Base-by-base conservation (phyloP, 768 basidiomycete species). In the Polyporus arcularius region DNA sequence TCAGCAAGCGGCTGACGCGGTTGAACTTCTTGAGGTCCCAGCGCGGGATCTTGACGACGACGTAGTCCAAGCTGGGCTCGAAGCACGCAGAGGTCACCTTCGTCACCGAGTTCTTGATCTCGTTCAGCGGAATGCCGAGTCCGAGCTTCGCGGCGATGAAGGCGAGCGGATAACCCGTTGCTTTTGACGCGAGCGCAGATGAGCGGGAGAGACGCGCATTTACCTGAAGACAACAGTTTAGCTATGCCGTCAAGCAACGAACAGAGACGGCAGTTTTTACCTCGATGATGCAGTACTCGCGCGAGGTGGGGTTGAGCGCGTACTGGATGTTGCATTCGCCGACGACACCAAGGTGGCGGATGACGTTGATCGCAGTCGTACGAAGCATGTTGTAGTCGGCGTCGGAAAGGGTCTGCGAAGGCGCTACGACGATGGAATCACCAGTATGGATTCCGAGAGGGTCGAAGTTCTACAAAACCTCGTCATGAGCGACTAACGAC, bases 241-340 rank as follows among this genome's bases (percentile, higher is more conserved):
- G 26, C 21, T 3, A n/a, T 4, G 12, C 4, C 3, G n/a, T 26
- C 12, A 2, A 6, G 28, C 28, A 11, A 48, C 28, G 4, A 6
- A 26, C 21, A 26, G 1, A 26, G 21, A 26, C 21, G 21, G 21
- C 21, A 1, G 21, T 1, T 26, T 26, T 26, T 58, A 90, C 91
- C 80, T 99, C 96, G 74, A 99, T 98, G 71, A 98, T 98, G 74
- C 97, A 98, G 73, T 98, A 99, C 71, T 98, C 94, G 70, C 92
- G 90, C 26, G 96, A 98, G 53, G 80, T 82, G 1, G 97, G 96
- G 75, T 98, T 98, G 68, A 99, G 83, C 3, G 96, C 97, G 70
- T 98, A 98, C 73, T 98, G 96, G 64, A 99, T 98, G 73, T 99
- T 99, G 75, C 97, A 99, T 78, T 98, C 96, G 63, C 97, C 96